These are phyloP conservation scores for Begonia fuchsioides DNA, from an alignment of 306 rosid genomes.

Conservation along the genomic window DNA sequence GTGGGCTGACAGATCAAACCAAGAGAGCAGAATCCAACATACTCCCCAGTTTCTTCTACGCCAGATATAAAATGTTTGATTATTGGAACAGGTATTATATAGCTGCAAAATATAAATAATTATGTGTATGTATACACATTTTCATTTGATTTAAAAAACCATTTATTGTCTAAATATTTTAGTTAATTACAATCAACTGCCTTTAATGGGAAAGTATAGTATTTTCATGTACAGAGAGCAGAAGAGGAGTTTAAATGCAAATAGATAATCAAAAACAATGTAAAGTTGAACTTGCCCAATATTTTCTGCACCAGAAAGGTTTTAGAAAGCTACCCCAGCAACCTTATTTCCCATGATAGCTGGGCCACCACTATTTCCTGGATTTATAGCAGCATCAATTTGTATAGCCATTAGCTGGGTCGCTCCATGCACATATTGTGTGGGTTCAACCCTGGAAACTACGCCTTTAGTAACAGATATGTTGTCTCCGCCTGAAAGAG, in stretches of 20 bases:
- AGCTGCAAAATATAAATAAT: constrained; percentile 38
- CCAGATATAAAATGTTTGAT: constrained; percentile 83
- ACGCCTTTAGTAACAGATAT: constrained; percentile 88
- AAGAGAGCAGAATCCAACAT: constrained; percentile 82
- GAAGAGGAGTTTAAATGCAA: too few species aligned
- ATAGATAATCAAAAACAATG: too few species aligned
- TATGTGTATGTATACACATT: too few species aligned
- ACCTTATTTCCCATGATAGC: constrained; percentile 76
- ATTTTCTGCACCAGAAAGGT: constrained; percentile 92
- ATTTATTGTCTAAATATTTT: too few species aligned
- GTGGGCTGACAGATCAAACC: constrained; percentile 86
- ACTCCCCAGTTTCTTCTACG: constrained; percentile 74
- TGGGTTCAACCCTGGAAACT: constrained; percentile 87
- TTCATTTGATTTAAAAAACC: too few species aligned
- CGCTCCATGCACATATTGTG: constrained; percentile 85
- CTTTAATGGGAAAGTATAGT: too few species aligned
- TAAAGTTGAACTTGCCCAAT: constrained; percentile 45
- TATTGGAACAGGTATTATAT: constrained; percentile 88
- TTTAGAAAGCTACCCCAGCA: constrained; percentile 91
- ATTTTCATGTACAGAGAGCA: too few species aligned
- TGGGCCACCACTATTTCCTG: constrained; percentile 97
- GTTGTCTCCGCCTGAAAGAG: constrained; percentile 66
- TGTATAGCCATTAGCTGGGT: constrained; percentile 86
- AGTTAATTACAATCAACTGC: too few species aligned
- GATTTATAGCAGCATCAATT: constrained; percentile 91